Evolutionary conservation across 768 basidiomycete genomes (phyloP).

Genomic region (Albatrellus ellisii): DNA sequence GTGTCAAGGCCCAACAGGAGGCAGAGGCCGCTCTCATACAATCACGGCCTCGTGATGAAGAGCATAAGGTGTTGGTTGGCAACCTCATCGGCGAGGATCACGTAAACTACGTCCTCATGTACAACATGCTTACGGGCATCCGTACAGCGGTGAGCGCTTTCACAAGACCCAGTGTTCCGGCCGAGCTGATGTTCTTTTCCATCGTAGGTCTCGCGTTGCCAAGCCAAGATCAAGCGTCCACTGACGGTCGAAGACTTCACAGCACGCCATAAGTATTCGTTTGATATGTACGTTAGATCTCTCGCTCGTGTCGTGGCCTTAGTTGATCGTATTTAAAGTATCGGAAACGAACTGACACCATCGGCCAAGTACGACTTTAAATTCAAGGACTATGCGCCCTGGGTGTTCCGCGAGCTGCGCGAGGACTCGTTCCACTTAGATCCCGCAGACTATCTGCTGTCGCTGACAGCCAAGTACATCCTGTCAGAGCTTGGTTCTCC

Average conservation of each 20-base stretch:
- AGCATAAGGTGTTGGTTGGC: slow-evolving; percentile 45
- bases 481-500: slow-evolving; percentile 95
- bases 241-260: slow-evolving; percentile 79
- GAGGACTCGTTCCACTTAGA: slow-evolving; percentile 93
- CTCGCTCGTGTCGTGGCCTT: neutral
- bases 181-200: slow-evolving; percentile 13
- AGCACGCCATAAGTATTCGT: slow-evolving; percentile 88
- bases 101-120: slow-evolving; percentile 98
- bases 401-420: slow-evolving; percentile 91
- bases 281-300: slow-evolving; percentile 74
- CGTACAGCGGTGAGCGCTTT: slow-evolving; percentile 65
- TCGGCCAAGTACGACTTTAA: slow-evolving; percentile 99
- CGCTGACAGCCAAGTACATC: slow-evolving; percentile 95
- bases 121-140: slow-evolving; percentile 99
- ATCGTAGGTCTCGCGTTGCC: slow-evolving; percentile 79
- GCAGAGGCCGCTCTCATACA: slow-evolving; percentile 28
- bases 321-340: slow-evolving; percentile 27
- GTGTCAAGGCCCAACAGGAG: slow-evolving; percentile 51
- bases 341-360: slow-evolving; percentile 96
- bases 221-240: slow-evolving; percentile 84
- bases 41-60: slow-evolving; percentile 24
- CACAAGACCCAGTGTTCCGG: neutral
- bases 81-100: slow-evolving; percentile 98
- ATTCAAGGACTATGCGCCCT: slow-evolving; percentile 98
- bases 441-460: slow-evolving; percentile 94